Conservation (phyloP, 345 rosid species). For the Salix koriyanagi region DNA sequence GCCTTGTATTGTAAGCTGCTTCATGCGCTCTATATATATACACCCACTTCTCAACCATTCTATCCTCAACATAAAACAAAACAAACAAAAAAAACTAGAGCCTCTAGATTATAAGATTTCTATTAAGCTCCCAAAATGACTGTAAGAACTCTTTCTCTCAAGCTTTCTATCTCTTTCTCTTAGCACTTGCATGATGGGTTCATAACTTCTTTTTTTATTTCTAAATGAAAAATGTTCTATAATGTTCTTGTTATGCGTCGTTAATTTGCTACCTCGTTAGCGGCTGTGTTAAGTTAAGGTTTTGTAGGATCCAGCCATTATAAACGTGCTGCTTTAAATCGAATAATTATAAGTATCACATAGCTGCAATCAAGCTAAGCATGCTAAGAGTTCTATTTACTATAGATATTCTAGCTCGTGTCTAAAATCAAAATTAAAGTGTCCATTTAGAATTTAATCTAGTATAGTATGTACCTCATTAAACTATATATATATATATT, state of each 20-base stretch:
- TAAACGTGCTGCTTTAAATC: background rate
- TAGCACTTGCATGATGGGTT: background rate
- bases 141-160: background rate
- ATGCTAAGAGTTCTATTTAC: background rate
- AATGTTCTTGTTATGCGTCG: background rate
- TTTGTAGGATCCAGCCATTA: background rate
- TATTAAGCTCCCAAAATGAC: background rate
- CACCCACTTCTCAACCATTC: background rate
- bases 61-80: background rate
- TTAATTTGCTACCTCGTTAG: background rate
- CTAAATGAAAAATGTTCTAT: background rate
- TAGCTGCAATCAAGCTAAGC: too few species aligned
- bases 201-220: background rate
- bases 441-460: background rate
- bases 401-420: background rate
- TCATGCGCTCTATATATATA: slow-evolving; percentile 14
- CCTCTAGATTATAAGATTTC: background rate
- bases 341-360: background rate
- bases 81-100: background rate
- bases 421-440: background rate
- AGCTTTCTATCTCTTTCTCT: background rate
- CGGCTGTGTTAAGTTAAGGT: background rate
- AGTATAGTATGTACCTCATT: background rate
- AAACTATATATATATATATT: background rate
- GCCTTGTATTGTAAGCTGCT: background rate